Evolutionary conservation across 2,329 filamentous ascomycete genomes (phyloP), one percentile per base, ranked within the genome.

Genomic region (Cladosporium sp.): DNA sequence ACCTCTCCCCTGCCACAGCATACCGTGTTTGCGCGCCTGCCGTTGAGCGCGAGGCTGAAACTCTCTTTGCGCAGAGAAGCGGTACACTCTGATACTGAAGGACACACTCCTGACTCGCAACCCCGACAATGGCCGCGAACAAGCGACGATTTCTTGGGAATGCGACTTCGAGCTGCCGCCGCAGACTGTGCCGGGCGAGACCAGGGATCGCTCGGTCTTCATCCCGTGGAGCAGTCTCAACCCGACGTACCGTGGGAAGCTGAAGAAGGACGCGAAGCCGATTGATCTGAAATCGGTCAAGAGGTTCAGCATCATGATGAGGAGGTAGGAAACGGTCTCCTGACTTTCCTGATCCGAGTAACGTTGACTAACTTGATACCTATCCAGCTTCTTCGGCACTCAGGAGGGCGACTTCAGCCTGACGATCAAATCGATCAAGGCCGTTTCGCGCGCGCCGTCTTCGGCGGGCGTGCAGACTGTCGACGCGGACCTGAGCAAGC

Each of bases 81-180:
- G 73, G 16, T 93, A 91, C 66, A 89, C 87, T 0, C 71, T 95
- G 55, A 84, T 81, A 4, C 67, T 95, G 56, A 93, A 91, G 68
- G 85, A 93, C 64, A 74, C 80, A 51, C 66, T 87, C 3, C 73
- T 82, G 0, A 75, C 78, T 1, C 75, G 68, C 41, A 70, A 77
- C 54, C 74, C 78, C 9, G 74, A 79, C 3, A 81, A 84, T 61
- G 86, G 85, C 1, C 73, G 85, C n/a, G 85, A 91, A 60, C 80
- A 85, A 68, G 82, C 85, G 46, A 83, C 82, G 0, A 63, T 89
- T 4, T 87, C 80, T 43, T 93, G 85, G 79, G 87, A 95, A 68
- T 84, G 78, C 57, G 82, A 87, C 60, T 90, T 92, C 22, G 60
- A 62, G 7, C 61, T 68, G 1, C 63, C 66, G 13, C 64, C 70